Base-by-base conservation (phyloP, 306 rosid species). In the Urtica urens region DNA sequence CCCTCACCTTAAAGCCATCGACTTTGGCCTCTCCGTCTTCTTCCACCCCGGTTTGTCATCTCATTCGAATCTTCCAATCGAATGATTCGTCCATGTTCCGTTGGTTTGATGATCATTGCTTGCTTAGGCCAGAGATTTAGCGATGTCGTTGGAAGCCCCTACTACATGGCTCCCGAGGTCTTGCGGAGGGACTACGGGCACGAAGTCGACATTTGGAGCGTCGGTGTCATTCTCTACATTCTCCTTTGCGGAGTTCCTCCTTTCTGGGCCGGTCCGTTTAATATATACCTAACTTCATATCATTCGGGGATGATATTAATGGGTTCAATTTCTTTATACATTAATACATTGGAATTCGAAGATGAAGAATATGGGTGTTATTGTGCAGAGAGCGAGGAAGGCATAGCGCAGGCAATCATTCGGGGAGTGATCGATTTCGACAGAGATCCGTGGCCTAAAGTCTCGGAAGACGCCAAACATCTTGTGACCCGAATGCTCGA, bases 181-280 rank as follows among this genome's bases (percentile, higher is more conserved):
- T 58, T 90, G 16, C 74, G 92, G 59, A 80, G 94, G 11, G 79
- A 82, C 67, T 90, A 84, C 19, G 93, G 94, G 26, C 80, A 70
- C n/a, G 93, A 84, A 66, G 59, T 84, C 33, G 97, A 90, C 71
- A 74, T 84, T 2, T 90, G 97, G 97, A 90, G 95, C 55, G 72
- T 95, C 13, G 97, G 97, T 10, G 95, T 90, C 4, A 90, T 90
- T 57, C 94, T 90, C 18, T 90, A 88, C 33, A 87, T 87, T 55
- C 70, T 87, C 38, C 85, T 87, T 19, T 87, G 93, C 38, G 96
- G 96, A 43, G 95, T 90, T 69, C 97, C 97, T 57, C 97, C 97
- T 27, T 90, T 90, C 63, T 90, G 97, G 97, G 95, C 97, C 41
- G 97, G 97, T 83, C n/a, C n/a, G n/a, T n/a, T n/a, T n/a, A n/a